A percentile compares a stretch with the other conserved stretches of the same genome.
Evolutionary conservation across 2,329 filamentous ascomycete species (phyloP).

Genomic region (Diaporthe citriasiana): DNA sequence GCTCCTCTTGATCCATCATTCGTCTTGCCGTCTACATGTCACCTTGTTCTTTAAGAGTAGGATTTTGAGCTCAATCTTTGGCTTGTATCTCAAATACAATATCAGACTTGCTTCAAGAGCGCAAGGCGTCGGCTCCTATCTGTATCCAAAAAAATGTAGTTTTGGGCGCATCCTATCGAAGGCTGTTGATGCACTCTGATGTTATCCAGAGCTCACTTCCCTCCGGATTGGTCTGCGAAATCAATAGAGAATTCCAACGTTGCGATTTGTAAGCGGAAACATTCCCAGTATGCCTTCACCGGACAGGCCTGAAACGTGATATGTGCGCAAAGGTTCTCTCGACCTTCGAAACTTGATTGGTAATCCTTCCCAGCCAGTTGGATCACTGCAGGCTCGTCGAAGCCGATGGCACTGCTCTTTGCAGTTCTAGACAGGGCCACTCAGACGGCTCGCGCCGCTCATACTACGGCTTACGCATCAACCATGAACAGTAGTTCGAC

Average conservation of each 20-base stretch:
- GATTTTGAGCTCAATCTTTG: background rate
- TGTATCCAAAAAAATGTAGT: background rate
- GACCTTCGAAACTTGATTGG: background rate
- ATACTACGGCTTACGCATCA: background rate
- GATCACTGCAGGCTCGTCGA: background rate
- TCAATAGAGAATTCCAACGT: background rate
- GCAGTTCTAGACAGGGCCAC: background rate
- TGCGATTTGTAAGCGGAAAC: background rate
- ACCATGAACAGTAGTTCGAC: background rate
- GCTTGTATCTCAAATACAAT: background rate
- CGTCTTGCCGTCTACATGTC: background rate
- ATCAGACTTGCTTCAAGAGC: background rate
- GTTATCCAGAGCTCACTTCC: background rate
- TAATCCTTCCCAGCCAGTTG: background rate
- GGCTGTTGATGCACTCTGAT: background rate
- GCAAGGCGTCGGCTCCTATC: too few species aligned
- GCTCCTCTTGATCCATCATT: too few species aligned
- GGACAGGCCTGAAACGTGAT: background rate
- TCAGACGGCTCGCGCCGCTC: conserved; percentile 16
- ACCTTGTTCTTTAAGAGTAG: background rate
- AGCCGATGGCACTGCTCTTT: background rate
- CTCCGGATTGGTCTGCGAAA: too few species aligned
- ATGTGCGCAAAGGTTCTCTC: too few species aligned
- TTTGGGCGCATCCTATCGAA: too few species aligned
- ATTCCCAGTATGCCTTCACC: background rate